phyloP scores from a whole-genome alignment of 768 basidiomycete species.

The Lactarius trivialis region DNA sequence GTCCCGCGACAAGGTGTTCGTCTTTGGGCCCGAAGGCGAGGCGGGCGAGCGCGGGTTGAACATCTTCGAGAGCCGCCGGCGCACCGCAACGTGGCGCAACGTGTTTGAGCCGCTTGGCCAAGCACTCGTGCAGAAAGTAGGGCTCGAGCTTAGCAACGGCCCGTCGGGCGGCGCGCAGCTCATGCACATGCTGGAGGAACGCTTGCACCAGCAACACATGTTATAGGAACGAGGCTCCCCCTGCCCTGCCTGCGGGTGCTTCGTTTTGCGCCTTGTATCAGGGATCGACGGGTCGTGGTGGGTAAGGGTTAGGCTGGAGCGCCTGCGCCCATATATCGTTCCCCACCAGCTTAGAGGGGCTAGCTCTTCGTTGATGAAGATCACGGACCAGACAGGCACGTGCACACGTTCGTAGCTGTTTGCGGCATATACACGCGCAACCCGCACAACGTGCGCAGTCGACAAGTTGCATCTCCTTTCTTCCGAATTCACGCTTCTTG shows the following conservation, averaged over 20 bases:
- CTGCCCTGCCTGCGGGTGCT: not conserved
- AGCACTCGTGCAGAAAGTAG: constrained; percentile 63
- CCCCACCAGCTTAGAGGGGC: not conserved
- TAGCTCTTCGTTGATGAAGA: not conserved
- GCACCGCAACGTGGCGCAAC: constrained; percentile 54
- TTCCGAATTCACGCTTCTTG: not conserved
- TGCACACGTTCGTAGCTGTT: not conserved
- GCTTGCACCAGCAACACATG: not conserved
- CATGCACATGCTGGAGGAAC: not conserved
- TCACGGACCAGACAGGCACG: not conserved
- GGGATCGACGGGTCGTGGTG: not conserved
- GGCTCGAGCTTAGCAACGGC: constrained; percentile 65
- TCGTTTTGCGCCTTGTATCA: not conserved
- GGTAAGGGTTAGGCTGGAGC: not conserved
- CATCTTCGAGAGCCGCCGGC: constrained; percentile 61
- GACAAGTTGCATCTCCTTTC: no score
- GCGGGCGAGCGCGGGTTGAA: constrained; percentile 59
- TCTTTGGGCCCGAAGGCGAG: constrained; percentile 80
- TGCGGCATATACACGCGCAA: not conserved
- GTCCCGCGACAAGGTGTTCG: constrained; percentile 61
- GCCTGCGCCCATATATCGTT: not conserved
- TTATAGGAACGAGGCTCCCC: not conserved
- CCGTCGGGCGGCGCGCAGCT: constrained; percentile 34
- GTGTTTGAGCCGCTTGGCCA: constrained; percentile 64
- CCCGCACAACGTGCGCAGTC: not conserved